Conservation (phyloP, 2,329 filamentous ascomycete genomes). For the Cladosporium austrohemisphaericum region DNA sequence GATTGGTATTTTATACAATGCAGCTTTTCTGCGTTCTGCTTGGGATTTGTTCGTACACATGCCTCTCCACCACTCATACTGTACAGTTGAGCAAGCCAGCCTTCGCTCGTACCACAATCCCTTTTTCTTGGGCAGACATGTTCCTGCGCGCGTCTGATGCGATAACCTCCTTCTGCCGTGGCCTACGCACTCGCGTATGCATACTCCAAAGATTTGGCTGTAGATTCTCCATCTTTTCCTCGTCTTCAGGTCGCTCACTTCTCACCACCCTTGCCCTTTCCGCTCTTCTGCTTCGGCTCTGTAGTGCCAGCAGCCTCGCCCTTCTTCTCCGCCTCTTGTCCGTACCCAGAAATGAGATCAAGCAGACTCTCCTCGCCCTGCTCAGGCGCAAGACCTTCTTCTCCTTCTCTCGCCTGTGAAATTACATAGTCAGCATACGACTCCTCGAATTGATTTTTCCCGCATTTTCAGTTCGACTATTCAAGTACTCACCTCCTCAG, state of each 20-base stretch:
- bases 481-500: constrained; percentile 26
- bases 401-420: constrained; percentile 43
- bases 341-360: constrained; percentile 54
- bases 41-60: neutral
- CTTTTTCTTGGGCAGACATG: no score
- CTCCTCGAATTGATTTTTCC: no score
- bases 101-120: no score
- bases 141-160: neutral
- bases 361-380: constrained; percentile 53
- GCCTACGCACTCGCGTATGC: no score
- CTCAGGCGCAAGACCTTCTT: constrained; percentile 40
- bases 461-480: no score
- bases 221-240: neutral
- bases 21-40: neutral
- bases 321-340: constrained; percentile 34
- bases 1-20: constrained; percentile 9
- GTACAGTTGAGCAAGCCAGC: constrained; percentile 1
- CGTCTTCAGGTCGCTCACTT: constrained; percentile 24
- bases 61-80: neutral
- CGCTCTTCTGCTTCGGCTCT: constrained; percentile 34
- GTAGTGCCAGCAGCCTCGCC: constrained; percentile 44
- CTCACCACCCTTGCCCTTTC: constrained; percentile 34
- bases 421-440: constrained; percentile 23
- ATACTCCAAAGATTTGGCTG: neutral
- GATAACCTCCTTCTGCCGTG: neutral